Percentiles rank a stretch among this genome's conserved stretches.
Evolutionary conservation across 768 basidiomycete species (phyloP).

Genomic region (Boletus reticuloceps): DNA sequence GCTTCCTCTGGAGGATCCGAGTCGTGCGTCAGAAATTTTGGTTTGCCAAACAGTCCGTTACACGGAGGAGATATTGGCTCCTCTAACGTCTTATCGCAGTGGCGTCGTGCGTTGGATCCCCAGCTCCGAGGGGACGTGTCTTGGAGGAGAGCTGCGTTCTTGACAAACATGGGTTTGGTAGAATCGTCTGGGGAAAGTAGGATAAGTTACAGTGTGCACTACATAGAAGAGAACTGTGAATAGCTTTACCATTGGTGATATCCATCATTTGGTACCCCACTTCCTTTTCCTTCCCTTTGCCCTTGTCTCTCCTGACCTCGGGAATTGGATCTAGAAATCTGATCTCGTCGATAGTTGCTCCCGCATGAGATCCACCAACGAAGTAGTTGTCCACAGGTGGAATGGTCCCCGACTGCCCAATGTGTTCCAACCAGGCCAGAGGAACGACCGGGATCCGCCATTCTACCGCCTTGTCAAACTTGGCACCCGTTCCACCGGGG

Average conservation of each 20-base stretch:
- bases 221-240: neutral
- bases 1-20: slow-evolving; percentile 19
- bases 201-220: neutral
- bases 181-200: slow-evolving; percentile 2
- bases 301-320: slow-evolving; percentile 17
- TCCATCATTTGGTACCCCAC: slow-evolving; percentile 13
- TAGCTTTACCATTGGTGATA: slow-evolving; percentile 27
- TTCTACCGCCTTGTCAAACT: slow-evolving; percentile 74
- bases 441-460: slow-evolving; percentile 78
- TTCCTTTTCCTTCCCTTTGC: slow-evolving; percentile 35
- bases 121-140: slow-evolving; percentile 6
- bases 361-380: slow-evolving; percentile 33
- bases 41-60: slow-evolving; percentile 31
- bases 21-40: slow-evolving; percentile 30
- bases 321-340: slow-evolving; percentile 10
- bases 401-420: slow-evolving; percentile 53
- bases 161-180: slow-evolving; percentile 15
- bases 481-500: slow-evolving; percentile 63
- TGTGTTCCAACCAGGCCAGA: slow-evolving; percentile 64
- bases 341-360: slow-evolving; percentile 31
- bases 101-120: neutral
- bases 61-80: neutral
- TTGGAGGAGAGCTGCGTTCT: slow-evolving; percentile 20
- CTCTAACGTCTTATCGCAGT: neutral
- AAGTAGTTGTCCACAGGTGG: slow-evolving; percentile 32